Evolutionary conservation across 169 alveolate genomes (phyloP).

Genomic region (Plasmodium vinckei): DNA sequence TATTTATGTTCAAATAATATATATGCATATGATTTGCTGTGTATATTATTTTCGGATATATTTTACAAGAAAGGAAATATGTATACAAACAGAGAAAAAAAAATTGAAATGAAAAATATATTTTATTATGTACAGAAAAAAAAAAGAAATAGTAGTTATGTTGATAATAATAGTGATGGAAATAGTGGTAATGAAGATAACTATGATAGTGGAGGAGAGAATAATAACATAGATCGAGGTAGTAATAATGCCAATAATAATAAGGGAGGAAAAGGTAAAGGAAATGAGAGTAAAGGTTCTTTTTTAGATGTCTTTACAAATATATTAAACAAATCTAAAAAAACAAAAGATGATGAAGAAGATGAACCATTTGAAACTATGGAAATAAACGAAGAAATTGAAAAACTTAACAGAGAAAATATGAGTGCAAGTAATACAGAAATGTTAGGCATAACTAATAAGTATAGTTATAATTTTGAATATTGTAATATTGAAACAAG

Average conservation of each 20-base stretch:
- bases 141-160: slow-evolving; percentile 7
- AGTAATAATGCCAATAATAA: slow-evolving; percentile 9
- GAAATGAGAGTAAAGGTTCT: slow-evolving; percentile 13
- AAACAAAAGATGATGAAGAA: slow-evolving; percentile 10
- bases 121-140: slow-evolving; percentile 22
- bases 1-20: slow-evolving; percentile 53
- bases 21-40: slow-evolving; percentile 74
- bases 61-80: slow-evolving; percentile 64
- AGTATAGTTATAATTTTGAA: slow-evolving; percentile 56
- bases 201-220: neutral
- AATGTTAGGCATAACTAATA: slow-evolving; percentile 52
- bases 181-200: slow-evolving; percentile 8
- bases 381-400: slow-evolving; percentile 65
- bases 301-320: slow-evolving; percentile 64
- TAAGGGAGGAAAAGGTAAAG: neutral
- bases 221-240: neutral
- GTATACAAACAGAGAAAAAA: slow-evolving; percentile 67
- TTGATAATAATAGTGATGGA: neutral
- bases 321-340: slow-evolving; percentile 51
- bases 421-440: slow-evolving; percentile 5
- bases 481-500: slow-evolving; percentile 75
- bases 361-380: slow-evolving; percentile 33
- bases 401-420: slow-evolving; percentile 39
- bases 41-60: slow-evolving; percentile 72
- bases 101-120: slow-evolving; percentile 67